These are phyloP conservation scores for Botryotinia convoluta DNA, from an alignment of 2,329 filamentous ascomycete species.

Conservation along the genomic window DNA sequence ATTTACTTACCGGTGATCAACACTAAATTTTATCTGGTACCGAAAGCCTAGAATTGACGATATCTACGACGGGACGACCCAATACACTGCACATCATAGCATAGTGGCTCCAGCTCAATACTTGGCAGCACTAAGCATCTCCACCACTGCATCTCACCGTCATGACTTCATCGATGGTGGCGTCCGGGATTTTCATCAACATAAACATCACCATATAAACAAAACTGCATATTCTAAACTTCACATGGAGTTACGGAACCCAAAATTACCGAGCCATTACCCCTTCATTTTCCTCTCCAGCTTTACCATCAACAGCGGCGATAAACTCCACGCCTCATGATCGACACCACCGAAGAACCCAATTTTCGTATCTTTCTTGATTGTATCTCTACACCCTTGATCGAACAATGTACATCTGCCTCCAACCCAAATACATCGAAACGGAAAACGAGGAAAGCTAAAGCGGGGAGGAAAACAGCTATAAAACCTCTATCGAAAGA, in stretches of 20 bases:
- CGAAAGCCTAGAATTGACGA: not conserved
- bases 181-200: not conserved
- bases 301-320: not conserved
- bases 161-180: not conserved
- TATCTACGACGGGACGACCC: not conserved
- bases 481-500: constrained; percentile 26
- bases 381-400: constrained; percentile 66
- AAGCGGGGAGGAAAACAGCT: constrained; percentile 25
- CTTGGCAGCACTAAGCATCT: not conserved
- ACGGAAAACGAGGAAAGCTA: constrained; percentile 41
- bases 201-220: not conserved
- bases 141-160: not conserved
- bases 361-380: constrained; percentile 73
- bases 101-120: not conserved
- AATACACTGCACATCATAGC: no score
- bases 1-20: not conserved
- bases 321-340: not conserved
- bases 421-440: constrained; percentile 38
- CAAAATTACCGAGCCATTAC: not conserved
- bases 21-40: not conserved
- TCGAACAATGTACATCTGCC: constrained; percentile 55
- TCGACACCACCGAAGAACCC: constrained; percentile 39
- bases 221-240: not conserved
- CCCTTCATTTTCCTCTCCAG: not conserved
- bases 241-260: not conserved